A percentile compares a stretch with the other conserved stretches of the same genome.
Evolutionary conservation across 257 asterid genomes (phyloP).

Genomic region (Jacaranda copaia): DNA sequence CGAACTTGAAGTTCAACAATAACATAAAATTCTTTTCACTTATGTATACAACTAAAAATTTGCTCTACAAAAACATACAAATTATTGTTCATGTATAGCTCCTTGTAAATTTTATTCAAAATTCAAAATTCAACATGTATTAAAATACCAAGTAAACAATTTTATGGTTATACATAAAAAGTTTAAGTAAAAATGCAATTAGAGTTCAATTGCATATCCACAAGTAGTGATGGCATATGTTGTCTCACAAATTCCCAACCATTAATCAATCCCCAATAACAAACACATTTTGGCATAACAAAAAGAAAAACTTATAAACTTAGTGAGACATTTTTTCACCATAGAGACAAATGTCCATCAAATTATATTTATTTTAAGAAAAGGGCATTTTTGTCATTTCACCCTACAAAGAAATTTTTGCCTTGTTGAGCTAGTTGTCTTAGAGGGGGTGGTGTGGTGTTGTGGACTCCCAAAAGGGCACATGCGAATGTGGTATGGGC

Average conservation of each 20-base stretch:
- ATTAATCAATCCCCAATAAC: not conserved
- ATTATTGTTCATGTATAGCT: not conserved
- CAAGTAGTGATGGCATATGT: not conserved
- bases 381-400: conserved; percentile 46
- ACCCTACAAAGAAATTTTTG: not conserved
- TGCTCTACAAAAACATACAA: too few relatives aligned
- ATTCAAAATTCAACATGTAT: not conserved
- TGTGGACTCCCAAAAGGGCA: conserved; percentile 62
- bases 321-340: not conserved
- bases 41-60: too few relatives aligned
- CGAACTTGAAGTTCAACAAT: too few relatives aligned
- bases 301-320: not conserved
- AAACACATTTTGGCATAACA: not conserved
- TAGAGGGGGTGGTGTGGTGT: not conserved
- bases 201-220: too few relatives aligned
- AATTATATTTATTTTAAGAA: not conserved
- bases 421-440: conserved; percentile 34
- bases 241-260: not conserved
- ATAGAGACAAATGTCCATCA: not conserved
- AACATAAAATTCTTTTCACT: too few relatives aligned
- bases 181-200: not conserved
- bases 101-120: not conserved
- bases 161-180: not conserved
- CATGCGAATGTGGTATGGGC: conserved; percentile 72
- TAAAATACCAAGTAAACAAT: not conserved